phyloP scores from a whole-genome alignment of 1,284 basidiomycete genomes.

The Trametes versicolor region DNA sequence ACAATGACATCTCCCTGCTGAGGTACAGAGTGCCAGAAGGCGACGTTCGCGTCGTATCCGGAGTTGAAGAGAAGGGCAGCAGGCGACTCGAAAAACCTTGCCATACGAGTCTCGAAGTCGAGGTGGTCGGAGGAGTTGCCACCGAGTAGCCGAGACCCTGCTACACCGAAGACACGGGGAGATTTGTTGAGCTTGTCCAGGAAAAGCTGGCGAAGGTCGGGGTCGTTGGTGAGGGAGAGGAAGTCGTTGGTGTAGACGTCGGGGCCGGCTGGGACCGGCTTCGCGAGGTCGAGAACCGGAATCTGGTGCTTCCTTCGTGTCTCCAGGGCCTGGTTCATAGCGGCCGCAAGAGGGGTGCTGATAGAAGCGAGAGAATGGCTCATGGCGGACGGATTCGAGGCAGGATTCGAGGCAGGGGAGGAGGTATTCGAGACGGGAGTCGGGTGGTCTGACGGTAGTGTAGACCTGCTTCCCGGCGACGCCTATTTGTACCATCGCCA shows the following conservation, averaged over 20 bases:
- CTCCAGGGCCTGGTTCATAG: conserved; percentile 16
- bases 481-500: conserved; percentile 4
- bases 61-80: conserved; percentile 89
- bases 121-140: conserved; percentile 77
- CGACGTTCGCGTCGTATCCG: conserved; percentile 73
- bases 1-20: conserved; percentile 81
- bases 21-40: conserved; percentile 81
- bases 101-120: conserved; percentile 53
- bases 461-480: neutral
- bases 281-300: conserved; percentile 14
- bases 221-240: conserved; percentile 80
- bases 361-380: conserved; percentile 14
- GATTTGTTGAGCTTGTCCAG: conserved; percentile 59
- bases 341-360: conserved; percentile 12
- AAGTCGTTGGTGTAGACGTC: conserved; percentile 95
- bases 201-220: conserved; percentile 61
- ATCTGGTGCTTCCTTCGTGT: conserved; percentile 14
- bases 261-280: conserved; percentile 10
- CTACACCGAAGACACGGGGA: conserved; percentile 79
- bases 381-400: conserved; percentile 7
- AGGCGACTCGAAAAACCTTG: conserved; percentile 66
- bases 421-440: too few species aligned
- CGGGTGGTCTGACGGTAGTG: neutral
- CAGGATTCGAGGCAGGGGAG: too few species aligned
- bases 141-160: conserved; percentile 81